phyloP scores from a whole-genome alignment of 2,329 filamentous ascomycete species.

The Phyllosticta ampelicida region DNA sequence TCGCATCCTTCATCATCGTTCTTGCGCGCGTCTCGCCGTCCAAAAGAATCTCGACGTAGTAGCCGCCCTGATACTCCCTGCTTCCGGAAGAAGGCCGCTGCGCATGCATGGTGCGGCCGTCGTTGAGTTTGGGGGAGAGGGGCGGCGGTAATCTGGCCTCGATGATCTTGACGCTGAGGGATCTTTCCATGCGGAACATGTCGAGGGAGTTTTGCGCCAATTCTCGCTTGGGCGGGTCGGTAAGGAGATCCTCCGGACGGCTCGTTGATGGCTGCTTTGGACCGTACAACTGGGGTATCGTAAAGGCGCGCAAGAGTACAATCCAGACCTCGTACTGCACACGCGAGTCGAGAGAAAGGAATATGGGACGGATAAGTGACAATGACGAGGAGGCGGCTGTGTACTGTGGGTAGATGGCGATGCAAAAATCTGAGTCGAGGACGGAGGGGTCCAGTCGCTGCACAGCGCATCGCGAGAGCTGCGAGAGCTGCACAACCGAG shows the following conservation, averaged over 20 bases:
- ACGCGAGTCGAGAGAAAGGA: conserved; percentile 74
- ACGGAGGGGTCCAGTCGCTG: conserved; percentile 86
- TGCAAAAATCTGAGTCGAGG: conserved; percentile 83
- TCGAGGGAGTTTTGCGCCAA: conserved; percentile 34
- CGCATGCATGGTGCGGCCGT: conserved; percentile 6
- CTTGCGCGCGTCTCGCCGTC: conserved; percentile 70
- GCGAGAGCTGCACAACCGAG: conserved; percentile 74
- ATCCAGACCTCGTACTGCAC: conserved; percentile 98
- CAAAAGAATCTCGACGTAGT: conserved; percentile 67
- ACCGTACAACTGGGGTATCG: conserved; percentile 81
- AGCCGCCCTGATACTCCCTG: conserved; percentile 44
- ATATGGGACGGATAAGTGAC: conserved; percentile 75
- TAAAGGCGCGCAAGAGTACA: conserved; percentile 80
- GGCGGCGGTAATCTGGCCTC: conserved; percentile 46
- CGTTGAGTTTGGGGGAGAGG: conserved; percentile 25
- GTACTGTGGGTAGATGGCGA: conserved; percentile 93
- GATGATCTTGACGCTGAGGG: conserved; percentile 48
- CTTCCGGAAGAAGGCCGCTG: conserved; percentile 22
- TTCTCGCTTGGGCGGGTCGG: conserved; percentile 1
- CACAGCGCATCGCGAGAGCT: conserved; percentile 79
- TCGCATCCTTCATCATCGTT: conserved; percentile 63
- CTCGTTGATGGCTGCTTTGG: conserved; percentile 42
- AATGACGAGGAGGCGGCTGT: conserved; percentile 61
- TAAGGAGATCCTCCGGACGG: conserved; percentile 28
- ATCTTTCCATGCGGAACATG: conserved; percentile 57